These are phyloP conservation scores for Fusarium anthophilum DNA, from an alignment of 2,329 filamentous ascomycete species.

Conservation along the genomic window DNA sequence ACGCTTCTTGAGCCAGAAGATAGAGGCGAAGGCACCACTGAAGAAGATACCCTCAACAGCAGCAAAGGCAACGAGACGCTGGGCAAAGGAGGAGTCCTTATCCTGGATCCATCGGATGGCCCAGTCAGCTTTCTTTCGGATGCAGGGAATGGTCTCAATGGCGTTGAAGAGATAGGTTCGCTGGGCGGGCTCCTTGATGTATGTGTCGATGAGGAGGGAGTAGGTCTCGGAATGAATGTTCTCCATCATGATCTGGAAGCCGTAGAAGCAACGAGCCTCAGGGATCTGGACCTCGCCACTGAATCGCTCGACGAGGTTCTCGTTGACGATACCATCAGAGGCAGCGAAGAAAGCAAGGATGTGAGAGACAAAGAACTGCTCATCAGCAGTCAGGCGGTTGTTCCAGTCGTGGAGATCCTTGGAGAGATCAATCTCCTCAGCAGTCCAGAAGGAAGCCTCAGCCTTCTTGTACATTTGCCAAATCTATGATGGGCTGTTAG, in stretches of 20 bases:
- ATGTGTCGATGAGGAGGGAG: conserved; percentile 98
- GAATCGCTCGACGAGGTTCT: conserved; percentile 98
- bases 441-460: conserved; percentile 99
- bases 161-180: conserved; percentile 96
- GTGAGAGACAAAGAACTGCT: conserved; percentile 98
- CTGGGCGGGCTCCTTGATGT: conserved; percentile 98
- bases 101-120: conserved; percentile 95
- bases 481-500: conserved; percentile 70
- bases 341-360: conserved; percentile 99
- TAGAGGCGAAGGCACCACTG: conserved; percentile 96
- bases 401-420: conserved; percentile 99
- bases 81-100: conserved; percentile 91
- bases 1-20: conserved; percentile 99
- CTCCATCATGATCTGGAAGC: conserved; percentile 99
- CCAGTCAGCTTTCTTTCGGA: conserved; percentile 99
- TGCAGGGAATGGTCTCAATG: conserved; percentile 98
- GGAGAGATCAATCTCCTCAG: conserved; percentile 98
- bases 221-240: conserved; percentile 99
- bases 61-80: conserved; percentile 95
- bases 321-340: conserved; percentile 98
- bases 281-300: conserved; percentile 96
- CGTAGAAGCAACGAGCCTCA: conserved; percentile 99
- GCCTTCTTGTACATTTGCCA: conserved; percentile 99
- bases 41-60: conserved; percentile 99
- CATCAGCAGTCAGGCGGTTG: conserved; percentile 95